Evolutionary conservation across 2,329 filamentous ascomycete genomes (phyloP).

Genomic region (Hypoxylon sp.): DNA sequence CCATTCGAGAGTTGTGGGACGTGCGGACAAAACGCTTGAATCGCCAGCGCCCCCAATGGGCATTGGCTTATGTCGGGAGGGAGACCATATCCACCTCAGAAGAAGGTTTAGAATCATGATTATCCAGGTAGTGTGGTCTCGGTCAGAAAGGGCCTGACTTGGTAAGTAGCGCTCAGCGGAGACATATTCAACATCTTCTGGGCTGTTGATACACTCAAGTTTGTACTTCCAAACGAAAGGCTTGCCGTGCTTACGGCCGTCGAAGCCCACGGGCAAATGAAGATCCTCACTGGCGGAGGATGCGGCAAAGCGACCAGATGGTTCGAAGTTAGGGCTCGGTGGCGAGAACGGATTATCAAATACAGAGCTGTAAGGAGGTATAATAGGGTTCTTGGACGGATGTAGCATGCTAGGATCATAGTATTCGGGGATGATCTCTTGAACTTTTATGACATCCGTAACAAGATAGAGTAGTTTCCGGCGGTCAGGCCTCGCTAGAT

Average conservation of each 20-base stretch:
- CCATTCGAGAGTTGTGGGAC: slow-evolving; percentile 2
- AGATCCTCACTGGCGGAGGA: background rate
- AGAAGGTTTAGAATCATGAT: background rate
- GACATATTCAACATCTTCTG: background rate
- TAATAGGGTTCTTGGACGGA: background rate
- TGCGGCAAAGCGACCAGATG: background rate
- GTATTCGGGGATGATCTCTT: slow-evolving; percentile 3
- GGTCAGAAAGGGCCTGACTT: background rate
- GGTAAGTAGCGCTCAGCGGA: background rate
- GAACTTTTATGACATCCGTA: slow-evolving; percentile 1
- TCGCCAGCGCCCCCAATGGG: background rate
- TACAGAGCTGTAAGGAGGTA: background rate
- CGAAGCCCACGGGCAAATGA: background rate
- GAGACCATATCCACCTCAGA: background rate
- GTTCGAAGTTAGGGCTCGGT: background rate
- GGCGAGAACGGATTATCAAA: background rate
- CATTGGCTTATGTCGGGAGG: background rate
- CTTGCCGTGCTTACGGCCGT: background rate
- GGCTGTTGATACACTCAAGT: background rate
- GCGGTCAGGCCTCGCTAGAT: background rate
- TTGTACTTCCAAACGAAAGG: background rate
- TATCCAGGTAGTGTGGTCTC: background rate
- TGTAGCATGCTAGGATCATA: background rate
- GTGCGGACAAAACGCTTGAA: background rate
- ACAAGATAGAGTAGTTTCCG: background rate